Conservation (phyloP, 345 rosid genomes). For the Garcia nutans region DNA sequence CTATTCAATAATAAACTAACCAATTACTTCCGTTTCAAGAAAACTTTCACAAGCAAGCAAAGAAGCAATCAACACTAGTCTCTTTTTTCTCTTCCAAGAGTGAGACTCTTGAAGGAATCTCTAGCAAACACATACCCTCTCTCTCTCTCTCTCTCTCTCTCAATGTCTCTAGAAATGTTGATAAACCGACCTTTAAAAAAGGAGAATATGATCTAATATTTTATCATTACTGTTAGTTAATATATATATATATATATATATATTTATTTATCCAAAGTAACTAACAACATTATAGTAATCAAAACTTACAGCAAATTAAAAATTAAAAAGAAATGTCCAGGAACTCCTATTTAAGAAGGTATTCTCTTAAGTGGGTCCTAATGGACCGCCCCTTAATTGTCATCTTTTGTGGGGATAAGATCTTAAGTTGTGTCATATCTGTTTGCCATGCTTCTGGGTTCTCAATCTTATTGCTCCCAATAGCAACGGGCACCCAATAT, state of each 20-base stretch:
- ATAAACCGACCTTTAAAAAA: background rate
- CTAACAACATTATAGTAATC: background rate
- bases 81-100: background rate
- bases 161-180: background rate
- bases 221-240: background rate
- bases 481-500: constrained; percentile 38
- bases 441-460: constrained; percentile 14
- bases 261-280: background rate
- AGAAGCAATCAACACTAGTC: constrained; percentile 1
- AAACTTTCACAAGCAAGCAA: constrained; percentile 33
- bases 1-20: background rate
- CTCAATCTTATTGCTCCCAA: background rate
- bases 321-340: constrained; percentile 28
- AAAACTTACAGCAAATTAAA: background rate
- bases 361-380: constrained; percentile 35
- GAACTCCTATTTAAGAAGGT: constrained; percentile 14
- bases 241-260: background rate
- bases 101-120: constrained; percentile 9
- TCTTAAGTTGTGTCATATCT: constrained; percentile 4
- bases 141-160: background rate
- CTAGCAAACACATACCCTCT: background rate
- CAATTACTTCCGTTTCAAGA: constrained; percentile 24
- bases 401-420: constrained; percentile 38
- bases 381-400: constrained; percentile 32
- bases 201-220: background rate